phyloP scores from a whole-genome alignment of 2,329 filamentous ascomycete genomes.

The Fusarium sp. region DNA sequence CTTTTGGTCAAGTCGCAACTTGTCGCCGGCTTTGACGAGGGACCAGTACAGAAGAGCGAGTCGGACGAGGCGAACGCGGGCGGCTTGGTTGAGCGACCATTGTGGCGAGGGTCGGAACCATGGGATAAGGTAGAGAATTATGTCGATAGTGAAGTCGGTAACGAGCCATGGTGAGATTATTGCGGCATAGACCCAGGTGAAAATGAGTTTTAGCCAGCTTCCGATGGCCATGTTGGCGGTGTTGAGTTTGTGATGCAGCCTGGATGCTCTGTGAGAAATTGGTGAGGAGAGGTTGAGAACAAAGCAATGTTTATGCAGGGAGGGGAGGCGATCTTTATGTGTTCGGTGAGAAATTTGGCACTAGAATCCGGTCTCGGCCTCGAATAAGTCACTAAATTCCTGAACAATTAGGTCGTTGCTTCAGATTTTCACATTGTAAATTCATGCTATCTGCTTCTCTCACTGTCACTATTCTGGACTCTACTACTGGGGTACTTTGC shows the following conservation, averaged over 20 bases:
- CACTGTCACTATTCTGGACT: too few relatives aligned
- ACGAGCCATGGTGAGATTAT: constrained; percentile 32
- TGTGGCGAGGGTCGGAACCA: constrained; percentile 9
- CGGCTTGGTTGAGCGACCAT: constrained; percentile 34
- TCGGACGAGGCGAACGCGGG: constrained; percentile 33
- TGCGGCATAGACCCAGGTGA: constrained; percentile 4
- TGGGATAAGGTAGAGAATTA: constrained; percentile 27
- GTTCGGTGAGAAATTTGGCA: not conserved
- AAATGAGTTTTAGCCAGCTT: not conserved
- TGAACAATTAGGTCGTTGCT: too few relatives aligned
- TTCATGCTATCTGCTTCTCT: not conserved
- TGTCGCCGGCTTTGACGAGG: constrained; percentile 23
- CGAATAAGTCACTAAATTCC: too few relatives aligned
- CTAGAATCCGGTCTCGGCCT: not conserved
- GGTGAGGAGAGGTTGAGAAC: not conserved
- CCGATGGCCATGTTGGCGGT: not conserved
- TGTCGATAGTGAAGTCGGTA: constrained; percentile 25
- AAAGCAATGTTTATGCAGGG: not conserved
- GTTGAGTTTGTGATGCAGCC: rapidly evolving
- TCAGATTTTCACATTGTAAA: too few relatives aligned
- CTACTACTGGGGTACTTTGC: too few relatives aligned
- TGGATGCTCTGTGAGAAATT: not conserved
- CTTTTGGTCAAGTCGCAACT: constrained; percentile 8
- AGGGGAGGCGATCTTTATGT: not conserved
- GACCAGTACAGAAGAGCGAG: constrained; percentile 41